Evolutionary conservation across 495 filamentous ascomycete genomes (phyloP).

Genomic region (Glutinoglossum americanum): DNA sequence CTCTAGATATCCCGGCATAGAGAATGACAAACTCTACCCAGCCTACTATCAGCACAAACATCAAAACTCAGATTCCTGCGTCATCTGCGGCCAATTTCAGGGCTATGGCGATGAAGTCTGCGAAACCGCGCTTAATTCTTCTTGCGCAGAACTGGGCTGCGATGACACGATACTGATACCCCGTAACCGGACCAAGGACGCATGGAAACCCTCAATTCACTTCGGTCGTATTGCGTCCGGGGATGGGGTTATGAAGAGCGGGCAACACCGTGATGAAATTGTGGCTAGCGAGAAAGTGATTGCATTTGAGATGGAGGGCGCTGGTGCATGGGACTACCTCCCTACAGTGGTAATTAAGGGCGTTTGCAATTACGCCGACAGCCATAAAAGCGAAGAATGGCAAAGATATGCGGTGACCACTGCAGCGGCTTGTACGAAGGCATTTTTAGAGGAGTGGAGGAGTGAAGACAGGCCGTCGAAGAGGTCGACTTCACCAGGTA

Average conservation of each 20-base stretch:
- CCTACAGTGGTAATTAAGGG: constrained; percentile 5
- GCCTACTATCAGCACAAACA: not conserved
- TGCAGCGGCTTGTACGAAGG: not conserved
- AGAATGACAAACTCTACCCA: not conserved
- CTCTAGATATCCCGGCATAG: not conserved
- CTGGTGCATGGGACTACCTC: constrained; percentile 7
- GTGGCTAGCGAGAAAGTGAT: not conserved
- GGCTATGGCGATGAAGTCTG: too few species aligned
- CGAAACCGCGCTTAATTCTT: too few species aligned
- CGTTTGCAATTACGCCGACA: constrained; percentile 6
- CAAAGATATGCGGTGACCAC: not conserved
- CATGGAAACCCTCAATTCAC: not conserved
- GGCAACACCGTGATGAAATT: constrained; percentile 2
- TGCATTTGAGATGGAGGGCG: constrained; percentile 10
- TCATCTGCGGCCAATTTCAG: too few species aligned
- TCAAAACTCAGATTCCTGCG: too few species aligned
- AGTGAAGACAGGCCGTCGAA: not conserved
- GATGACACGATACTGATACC: too few species aligned
- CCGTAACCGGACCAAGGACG: too few species aligned
- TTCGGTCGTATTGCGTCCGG: not conserved
- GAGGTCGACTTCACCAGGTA: too few species aligned
- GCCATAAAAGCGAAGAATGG: not conserved
- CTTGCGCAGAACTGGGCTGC: too few species aligned
- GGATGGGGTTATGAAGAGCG: not conserved
- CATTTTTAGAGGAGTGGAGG: not conserved